Percentiles rank a stretch among this genome's conserved stretches.
Evolutionary conservation across 129 eudicot genomes (phyloP).

Genomic region (Lactuca sativa): DNA sequence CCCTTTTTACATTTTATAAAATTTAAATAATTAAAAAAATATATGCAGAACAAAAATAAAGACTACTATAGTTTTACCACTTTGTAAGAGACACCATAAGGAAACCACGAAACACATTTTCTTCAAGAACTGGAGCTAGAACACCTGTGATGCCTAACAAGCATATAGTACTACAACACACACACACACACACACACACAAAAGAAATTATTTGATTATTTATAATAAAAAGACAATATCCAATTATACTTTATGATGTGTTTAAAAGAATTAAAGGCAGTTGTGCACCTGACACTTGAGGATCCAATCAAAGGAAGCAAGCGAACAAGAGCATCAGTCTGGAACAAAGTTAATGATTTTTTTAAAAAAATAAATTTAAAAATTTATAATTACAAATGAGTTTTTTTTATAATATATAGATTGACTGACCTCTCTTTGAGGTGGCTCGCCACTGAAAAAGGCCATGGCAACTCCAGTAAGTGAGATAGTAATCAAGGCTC

Average conservation of each 20-base stretch:
- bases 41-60: slow-evolving; percentile 2
- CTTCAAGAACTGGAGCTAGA: slow-evolving; percentile 97
- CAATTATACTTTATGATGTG: background rate
- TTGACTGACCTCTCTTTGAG: slow-evolving; percentile 80
- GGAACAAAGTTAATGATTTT: slow-evolving; percentile 21
- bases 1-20: too few relatives aligned
- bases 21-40: background rate
- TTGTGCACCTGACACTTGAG: slow-evolving; percentile 70
- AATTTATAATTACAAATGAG: background rate
- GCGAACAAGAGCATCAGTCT: slow-evolving; percentile 97
- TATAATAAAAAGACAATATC: background rate
- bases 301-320: slow-evolving; percentile 96
- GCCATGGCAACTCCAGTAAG: slow-evolving; percentile 77
- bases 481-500: slow-evolving; percentile 77
- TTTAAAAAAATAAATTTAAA: background rate
- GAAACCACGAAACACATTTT: slow-evolving; percentile 96
- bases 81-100: slow-evolving; percentile 91
- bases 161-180: slow-evolving; percentile 72
- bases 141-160: slow-evolving; percentile 88
- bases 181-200: slow-evolving; percentile 7
- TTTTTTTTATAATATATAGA: too few relatives aligned
- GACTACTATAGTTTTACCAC: slow-evolving; percentile 66
- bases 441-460: slow-evolving; percentile 68
- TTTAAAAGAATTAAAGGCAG: slow-evolving; percentile 1
- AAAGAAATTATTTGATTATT: background rate